Base-by-base conservation (phyloP, 192 early-diverging fungal genomes). In the Coemansia sp. region DNA sequence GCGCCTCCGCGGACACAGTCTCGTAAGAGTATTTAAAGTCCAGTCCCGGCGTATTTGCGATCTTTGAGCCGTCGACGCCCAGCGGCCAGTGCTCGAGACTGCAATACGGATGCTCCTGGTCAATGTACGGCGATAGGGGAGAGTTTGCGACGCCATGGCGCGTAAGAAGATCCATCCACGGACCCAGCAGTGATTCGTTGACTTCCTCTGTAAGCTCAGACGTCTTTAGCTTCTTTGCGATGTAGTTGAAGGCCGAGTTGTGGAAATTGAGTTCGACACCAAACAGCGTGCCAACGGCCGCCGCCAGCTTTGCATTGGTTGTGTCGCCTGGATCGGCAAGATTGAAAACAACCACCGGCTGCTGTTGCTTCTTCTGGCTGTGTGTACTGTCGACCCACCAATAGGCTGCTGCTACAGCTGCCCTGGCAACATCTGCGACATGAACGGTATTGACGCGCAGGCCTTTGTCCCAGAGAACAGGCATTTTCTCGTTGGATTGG, bases 381-480 rank as follows among this genome's bases (percentile, higher is more conserved):
- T 20, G 4, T 46, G 6, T 9, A 40, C 14, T 29, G 42, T 63
- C 63, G 17, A 72, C 38, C 62, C 85, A 84, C 85, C 85, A 87
- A 56, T 65, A 69, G 33, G 87, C 85, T 15, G 84, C 52, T 35
- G 84, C 78, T 70, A 88, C 80, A n/a, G 84, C 76, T 4, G 90
- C 90, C 13, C 78, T 61, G 2, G 78, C 73, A 3, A 96, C 95
- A 71, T 98, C 96, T 19, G 61, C 34, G 0, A 98, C 94, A 75
- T 98, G 96, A 10, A 98, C 95, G 1, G 96, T 98, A 79, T 93
- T 95, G 70, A 97, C 86, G 59, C 91, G 91, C 42, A 97, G 70
- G 60, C 91, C 92, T 64, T 92, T 91, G 34, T 90, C 92, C 96
- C 96, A 98, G 46, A 98, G 78, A 43, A 95, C 85, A 34, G 91